Evolutionary conservation across 331 rosid species (phyloP).

Genomic region (Phaseolus coccineus): DNA sequence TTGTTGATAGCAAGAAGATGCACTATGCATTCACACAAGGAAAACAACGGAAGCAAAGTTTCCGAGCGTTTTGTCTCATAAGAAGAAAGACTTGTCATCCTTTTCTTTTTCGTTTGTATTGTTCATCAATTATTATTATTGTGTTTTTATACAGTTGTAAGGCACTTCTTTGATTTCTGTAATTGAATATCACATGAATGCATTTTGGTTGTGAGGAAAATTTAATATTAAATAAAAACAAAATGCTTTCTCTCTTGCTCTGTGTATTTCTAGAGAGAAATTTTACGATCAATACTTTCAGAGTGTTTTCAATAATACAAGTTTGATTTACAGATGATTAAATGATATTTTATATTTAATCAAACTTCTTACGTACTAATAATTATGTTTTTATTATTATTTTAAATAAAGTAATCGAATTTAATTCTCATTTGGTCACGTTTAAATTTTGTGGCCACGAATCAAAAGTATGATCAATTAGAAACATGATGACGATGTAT

Average conservation of each 20-base stretch:
- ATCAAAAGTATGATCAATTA: background rate
- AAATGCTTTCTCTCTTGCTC: background rate
- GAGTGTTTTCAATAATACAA: background rate
- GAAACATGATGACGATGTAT: background rate
- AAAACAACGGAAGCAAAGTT: conserved; percentile 49
- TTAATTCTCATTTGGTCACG: background rate
- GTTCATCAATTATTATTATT: background rate
- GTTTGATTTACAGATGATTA: background rate
- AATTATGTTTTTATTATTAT: background rate
- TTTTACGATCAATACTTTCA: background rate
- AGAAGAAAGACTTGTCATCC: conserved; percentile 24
- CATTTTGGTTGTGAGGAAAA: conserved; percentile 31
- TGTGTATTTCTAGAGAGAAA: background rate
- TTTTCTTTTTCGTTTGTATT: conserved; percentile 7
- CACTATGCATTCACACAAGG: conserved; percentile 22
- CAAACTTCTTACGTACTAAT: background rate
- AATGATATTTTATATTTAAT: background rate
- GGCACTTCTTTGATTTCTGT: conserved; percentile 24
- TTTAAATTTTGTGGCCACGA: background rate
- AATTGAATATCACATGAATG: conserved; percentile 18
- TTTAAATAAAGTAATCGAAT: background rate
- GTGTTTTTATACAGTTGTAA: conserved; percentile 35
- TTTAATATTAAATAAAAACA: conserved; percentile 27
- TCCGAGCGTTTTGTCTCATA: conserved; percentile 27
- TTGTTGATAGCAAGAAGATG: conserved; percentile 39